Evolutionary conservation across 352 stramenopile genomes (phyloP), one percentile per base, ranked within the genome.

Genomic region (Phytopythium cucurbitacearum): DNA sequence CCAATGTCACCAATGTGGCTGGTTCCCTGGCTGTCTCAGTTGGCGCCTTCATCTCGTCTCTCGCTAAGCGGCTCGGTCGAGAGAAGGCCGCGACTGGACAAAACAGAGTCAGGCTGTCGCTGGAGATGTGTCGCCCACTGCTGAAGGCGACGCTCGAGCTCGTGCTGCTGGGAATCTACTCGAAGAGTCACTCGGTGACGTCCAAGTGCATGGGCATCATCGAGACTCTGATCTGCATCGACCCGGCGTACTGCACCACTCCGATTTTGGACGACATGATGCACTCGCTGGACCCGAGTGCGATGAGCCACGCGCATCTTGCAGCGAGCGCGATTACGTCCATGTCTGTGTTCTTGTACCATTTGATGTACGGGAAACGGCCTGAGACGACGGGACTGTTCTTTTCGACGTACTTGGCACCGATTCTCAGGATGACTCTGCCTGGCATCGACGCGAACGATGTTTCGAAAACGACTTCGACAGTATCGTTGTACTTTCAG

Each of bases 381-480:
- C 57, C 72, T 0, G 38, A 71, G 15, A 71, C 66, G 7, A 72
- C 59, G 5, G 75, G 71, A 0, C 32, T 85, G 32, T 77, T 88
- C 48, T 87, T 85, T 35, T 62, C 71, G 13, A 81, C 61, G 33
- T 84, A 88, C 13, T 49, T 91, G 42, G 58, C 80, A 33, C 69
- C 73, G 28, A 60, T 89, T 8, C 35, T 91, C 50, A 69, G 74
- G 16, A 56, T 85, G 45, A 89, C 80, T 7, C 59, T 91, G 6
- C 73, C 78, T 4, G 80, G 80, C 4, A 89, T 91, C 59, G 80
- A 91, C 52, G 63, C 76, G 8, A 91, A 91, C 21, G 80, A 91
- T 49, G 76, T 89, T 40, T 80, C 71, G 52, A 91, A 91, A 61
- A 91, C 80, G 0, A 64, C 71, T 34, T 70, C 71, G 0, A 91